These are phyloP conservation scores for Adansonia gregorii DNA, from an alignment of 441 rosid genomes.

Conservation along the genomic window DNA sequence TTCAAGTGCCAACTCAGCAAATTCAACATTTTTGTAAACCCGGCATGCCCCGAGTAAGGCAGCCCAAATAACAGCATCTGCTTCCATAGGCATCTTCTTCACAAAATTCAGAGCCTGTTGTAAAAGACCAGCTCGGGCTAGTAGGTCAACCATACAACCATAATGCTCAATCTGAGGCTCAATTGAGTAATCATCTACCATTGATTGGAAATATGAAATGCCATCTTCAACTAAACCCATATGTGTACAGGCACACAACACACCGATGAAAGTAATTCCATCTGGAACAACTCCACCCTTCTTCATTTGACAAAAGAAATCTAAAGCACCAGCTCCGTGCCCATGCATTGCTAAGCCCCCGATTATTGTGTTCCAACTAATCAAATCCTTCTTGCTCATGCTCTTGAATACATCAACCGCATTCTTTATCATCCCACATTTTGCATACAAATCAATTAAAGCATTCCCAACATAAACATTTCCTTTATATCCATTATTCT, in stretches of 20 bases:
- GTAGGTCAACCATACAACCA: conserved; percentile 73
- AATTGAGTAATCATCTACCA: conserved; percentile 53
- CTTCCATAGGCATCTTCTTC: conserved; percentile 52
- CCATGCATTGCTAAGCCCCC: conserved; percentile 67
- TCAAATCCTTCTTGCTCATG: conserved; percentile 54
- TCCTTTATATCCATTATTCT: conserved; percentile 46
- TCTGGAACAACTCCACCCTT: conserved; percentile 47
- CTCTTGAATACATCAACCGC: conserved; percentile 49
- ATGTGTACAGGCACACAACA: conserved; percentile 69
- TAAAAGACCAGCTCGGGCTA: conserved; percentile 63
- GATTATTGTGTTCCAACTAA: conserved; percentile 62
- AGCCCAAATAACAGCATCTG: conserved; percentile 74
- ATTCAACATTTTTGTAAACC: conserved; percentile 52
- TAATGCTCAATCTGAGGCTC: conserved; percentile 70
- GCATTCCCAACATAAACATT: conserved; percentile 57
- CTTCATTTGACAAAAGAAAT: conserved; percentile 54
- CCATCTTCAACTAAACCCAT: conserved; percentile 72
- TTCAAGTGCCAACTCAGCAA: conserved; percentile 61
- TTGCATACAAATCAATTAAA: conserved; percentile 69
- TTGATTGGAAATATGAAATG: conserved; percentile 47
- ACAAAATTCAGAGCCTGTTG: conserved; percentile 60
- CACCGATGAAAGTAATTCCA: conserved; percentile 65
- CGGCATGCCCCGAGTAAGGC: conserved; percentile 65
- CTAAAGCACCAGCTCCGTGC: conserved; percentile 50
- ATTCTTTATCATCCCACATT: conserved; percentile 59